phyloP scores from a whole-genome alignment of 805 yeast genomes.

The Starmerella asiatica region DNA sequence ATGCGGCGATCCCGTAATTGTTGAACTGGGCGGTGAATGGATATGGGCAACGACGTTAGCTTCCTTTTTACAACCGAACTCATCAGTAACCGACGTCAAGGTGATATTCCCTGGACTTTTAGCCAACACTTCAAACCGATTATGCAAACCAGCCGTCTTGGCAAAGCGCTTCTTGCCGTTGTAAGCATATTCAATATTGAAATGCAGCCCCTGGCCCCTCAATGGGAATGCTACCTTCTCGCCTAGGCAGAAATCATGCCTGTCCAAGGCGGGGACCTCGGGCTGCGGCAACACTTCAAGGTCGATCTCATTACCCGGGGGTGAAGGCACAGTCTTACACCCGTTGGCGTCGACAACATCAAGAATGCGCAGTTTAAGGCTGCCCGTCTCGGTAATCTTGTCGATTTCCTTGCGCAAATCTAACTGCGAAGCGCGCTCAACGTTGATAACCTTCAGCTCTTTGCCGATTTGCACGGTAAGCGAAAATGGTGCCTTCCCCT shows the following conservation, averaged over 20 bases:
- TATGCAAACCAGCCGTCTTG: background rate
- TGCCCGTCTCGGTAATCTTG: background rate
- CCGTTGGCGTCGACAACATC: conserved; percentile 10
- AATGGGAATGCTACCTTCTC: conserved; percentile 68
- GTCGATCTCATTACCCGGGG: background rate
- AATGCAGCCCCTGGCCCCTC: conserved; percentile 56
- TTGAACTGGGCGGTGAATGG: conserved; percentile 65
- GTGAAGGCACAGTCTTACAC: conserved; percentile 1
- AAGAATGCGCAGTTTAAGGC: conserved; percentile 3
- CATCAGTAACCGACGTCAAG: conserved; percentile 57
- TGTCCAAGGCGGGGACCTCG: conserved; percentile 1
- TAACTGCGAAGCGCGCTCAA: background rate
- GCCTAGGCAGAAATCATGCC: conserved; percentile 56
- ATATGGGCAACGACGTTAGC: conserved; percentile 28
- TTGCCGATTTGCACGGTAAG: conserved; percentile 6
- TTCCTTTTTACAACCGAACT: conserved; percentile 43
- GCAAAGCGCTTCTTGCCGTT: conserved; percentile 5
- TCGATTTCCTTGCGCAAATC: conserved; percentile 7
- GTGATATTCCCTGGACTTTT: conserved; percentile 66
- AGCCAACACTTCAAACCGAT: conserved; percentile 53
- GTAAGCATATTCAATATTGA: conserved; percentile 53
- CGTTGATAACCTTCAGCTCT: conserved; percentile 1
- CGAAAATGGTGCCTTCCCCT: conserved; percentile 15
- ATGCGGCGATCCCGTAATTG: conserved; percentile 60
- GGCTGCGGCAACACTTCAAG: conserved; percentile 10